Base-by-base conservation (phyloP, 768 basidiomycete genomes). In the Agaricus sinodeliciosus region DNA sequence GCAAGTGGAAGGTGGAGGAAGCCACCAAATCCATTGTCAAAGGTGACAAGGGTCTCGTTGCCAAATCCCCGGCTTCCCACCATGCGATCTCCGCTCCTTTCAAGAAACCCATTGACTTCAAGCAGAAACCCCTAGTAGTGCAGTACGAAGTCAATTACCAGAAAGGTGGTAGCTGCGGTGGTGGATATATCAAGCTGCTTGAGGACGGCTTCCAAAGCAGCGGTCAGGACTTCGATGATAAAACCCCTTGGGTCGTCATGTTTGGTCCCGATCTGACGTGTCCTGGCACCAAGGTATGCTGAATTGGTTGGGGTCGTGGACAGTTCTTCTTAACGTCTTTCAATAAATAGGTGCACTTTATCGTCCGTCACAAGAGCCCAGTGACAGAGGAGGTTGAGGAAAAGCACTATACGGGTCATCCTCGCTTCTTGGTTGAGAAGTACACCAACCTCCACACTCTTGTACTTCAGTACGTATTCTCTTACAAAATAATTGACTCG, bases 121-220 rank as follows among this genome's bases (percentile, higher is more conserved):
- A 77, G 61, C 72, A 80, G 53, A 79, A 94, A 70, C 88, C 94
- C 41, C 77, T 98, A 42, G 94, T 98, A 59, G 87, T 98, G 16
- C 94, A 96, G 67, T 99, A 99, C 63, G 96, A 99, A 68, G 96
- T 96, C 74, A 95, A 98, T 74, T 94, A 96, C 69, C 94, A 99
- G 77, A 94, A 97, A 72, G 94, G 95, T 40, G 91, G 96, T 44
- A 96, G 96, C 72, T 98, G 96, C 63, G 96, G 96, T 69, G 96
- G 96, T 75, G 96, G 96, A 36, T 99, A 99, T 73, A 73, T 98
- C 74, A 99, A 98, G 72, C 84, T 98, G 52, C 82, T 99, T 41
- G 86, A 89, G 65, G 86, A 93, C 62, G 93, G 92, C 55, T 94
- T 94, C 82, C 91, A 94, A 74, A 87, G 87, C 55, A 87, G 84